Conservation (phyloP, 139 green algal species). For the Tetraselmis striata region DNA sequence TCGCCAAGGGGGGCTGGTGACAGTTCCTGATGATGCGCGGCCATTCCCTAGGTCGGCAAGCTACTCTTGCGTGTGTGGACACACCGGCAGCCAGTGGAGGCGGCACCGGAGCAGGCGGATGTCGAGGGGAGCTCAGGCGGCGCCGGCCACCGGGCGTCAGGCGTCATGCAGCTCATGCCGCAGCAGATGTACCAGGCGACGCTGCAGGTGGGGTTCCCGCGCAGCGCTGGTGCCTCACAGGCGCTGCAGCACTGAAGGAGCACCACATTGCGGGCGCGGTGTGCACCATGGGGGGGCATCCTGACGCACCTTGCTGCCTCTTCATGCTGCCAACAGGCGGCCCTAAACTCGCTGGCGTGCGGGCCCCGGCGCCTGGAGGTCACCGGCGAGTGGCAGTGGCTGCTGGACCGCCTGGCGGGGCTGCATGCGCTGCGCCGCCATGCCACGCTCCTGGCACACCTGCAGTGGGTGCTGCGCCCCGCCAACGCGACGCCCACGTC, state of each 20-base stretch:
- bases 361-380: background rate
- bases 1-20: too few relatives aligned
- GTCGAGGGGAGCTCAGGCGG: background rate
- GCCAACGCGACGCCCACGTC: background rate
- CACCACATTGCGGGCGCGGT: too few relatives aligned
- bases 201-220: background rate
- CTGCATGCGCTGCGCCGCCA: background rate
- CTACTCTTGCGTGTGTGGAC: background rate
- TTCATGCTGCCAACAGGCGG: too few relatives aligned
- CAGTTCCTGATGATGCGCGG: too few relatives aligned
- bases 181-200: background rate
- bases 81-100: background rate
- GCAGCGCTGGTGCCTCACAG: too few relatives aligned
- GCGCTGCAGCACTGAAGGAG: too few relatives aligned
- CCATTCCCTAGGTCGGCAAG: too few relatives aligned
- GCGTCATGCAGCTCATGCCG: background rate
- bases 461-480: background rate
- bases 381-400: background rate
- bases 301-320: too few relatives aligned
- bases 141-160: background rate
- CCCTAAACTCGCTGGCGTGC: background rate
- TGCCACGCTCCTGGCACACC: background rate
- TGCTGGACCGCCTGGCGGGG: background rate
- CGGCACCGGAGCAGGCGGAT: background rate
- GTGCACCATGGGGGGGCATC: too few relatives aligned